Base-by-base conservation (phyloP, 805 yeast genomes). In the Candida sanyiensis region DNA sequence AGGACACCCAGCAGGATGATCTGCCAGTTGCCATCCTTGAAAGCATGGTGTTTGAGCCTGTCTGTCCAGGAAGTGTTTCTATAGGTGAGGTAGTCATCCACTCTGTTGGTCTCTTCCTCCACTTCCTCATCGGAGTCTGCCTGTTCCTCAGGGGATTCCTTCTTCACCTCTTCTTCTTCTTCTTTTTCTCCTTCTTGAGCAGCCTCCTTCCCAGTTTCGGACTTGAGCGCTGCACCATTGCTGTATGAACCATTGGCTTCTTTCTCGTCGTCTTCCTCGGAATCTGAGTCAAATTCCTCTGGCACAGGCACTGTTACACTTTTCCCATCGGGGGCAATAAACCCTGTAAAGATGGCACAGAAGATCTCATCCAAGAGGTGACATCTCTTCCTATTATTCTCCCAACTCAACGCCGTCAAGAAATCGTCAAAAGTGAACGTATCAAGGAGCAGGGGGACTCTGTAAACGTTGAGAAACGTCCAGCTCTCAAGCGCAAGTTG, bases 21-120 rank as follows among this genome's bases (percentile, higher is more conserved):
- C 50, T 86, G 81, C 96, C 97, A 90, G 39, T 77, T 77, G 4
- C 96, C 95, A 51, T 86, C 88, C 50, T 72, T 77, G 58, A 84
- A 93, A 46, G 74, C 73, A 39, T 96, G 75, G 39, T 75, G 79
- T 11, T 79, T 72, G 15, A 90, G 66, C 28, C 94, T 67, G 22
- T 83, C 94, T 42, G 78, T 75, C 96, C 97, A 93, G 10, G 78
- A 61, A 0, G 64, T 61, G 30, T 78, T 78, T 39, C 81, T 66
- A 57, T 76, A 73, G 41, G 78, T 75, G 49, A 83, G 34, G 42
- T 62, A 53, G 40, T 61, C 62, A 28, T 67, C 61, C 12, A 64
- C 58, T 7, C 50, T 51, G 35, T 49, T 44, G 5, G 45, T 45
- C 7, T 46, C 54, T 20, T 44, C 53, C 7, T 46, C 46, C 26